phyloP scores from a whole-genome alignment of 2,329 filamentous ascomycete genomes.

The Sporothrix brunneoviolacea region DNA sequence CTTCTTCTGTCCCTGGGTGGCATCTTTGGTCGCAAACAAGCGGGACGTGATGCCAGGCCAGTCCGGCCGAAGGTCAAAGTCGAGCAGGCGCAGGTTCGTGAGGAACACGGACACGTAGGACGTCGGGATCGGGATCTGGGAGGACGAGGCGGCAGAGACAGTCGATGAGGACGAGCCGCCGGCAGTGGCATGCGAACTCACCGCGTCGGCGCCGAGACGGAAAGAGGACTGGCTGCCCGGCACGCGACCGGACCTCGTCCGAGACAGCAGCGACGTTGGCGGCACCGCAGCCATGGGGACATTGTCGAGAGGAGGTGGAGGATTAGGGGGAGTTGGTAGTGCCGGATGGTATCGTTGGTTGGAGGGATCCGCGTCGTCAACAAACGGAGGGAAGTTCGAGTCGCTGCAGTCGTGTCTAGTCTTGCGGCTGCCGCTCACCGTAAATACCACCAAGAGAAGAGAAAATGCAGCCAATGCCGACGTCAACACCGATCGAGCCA shows the following conservation, averaged over 20 bases:
- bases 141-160: neutral
- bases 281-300: constrained; percentile 16
- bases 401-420: too few relatives aligned
- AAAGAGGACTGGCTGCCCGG: constrained; percentile 14
- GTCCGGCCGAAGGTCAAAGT: constrained; percentile 67
- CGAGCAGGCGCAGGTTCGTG: constrained; percentile 74
- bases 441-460: too few relatives aligned
- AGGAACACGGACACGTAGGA: constrained; percentile 63
- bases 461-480: too few relatives aligned
- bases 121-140: constrained; percentile 24
- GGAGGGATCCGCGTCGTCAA: too few relatives aligned
- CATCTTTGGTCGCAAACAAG: constrained; percentile 62
- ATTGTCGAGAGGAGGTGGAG: constrained; percentile 4
- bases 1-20: constrained; percentile 69
- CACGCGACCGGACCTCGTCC: constrained; percentile 22
- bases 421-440: too few relatives aligned
- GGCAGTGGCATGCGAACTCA: neutral
- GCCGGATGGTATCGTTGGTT: neutral
- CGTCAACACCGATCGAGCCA: too few relatives aligned
- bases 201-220: neutral
- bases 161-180: neutral
- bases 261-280: constrained; percentile 19
- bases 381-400: too few relatives aligned
- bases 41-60: constrained; percentile 70
- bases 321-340: neutral